Conservation (phyloP, 2,329 filamentous ascomycete genomes). For the Diplodia sapinea region DNA sequence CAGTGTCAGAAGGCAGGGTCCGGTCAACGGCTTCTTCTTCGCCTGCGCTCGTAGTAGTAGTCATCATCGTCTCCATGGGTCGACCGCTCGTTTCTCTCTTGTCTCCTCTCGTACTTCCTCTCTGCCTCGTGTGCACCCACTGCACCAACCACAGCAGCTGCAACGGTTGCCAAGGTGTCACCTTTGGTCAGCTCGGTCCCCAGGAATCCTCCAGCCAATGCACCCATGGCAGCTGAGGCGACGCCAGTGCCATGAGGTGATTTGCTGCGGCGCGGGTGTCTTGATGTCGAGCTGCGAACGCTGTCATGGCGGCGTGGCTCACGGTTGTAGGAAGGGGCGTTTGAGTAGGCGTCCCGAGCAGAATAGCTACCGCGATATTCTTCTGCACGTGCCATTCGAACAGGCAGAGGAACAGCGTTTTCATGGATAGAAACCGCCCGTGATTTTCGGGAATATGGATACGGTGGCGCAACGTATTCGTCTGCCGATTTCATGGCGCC, state of each 20-base stretch:
- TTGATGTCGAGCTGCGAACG: constrained; percentile 17
- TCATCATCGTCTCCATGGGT: constrained; percentile 6
- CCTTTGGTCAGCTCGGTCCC: constrained; percentile 41
- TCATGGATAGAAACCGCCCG: neutral
- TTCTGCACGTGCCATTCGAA: neutral
- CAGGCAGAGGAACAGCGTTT: neutral
- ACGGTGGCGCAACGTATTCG: constrained; percentile 18
- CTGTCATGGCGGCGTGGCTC: constrained; percentile 10
- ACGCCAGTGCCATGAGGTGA: constrained; percentile 15
- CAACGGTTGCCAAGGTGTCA: constrained; percentile 41
- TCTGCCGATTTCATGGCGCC: constrained; percentile 16
- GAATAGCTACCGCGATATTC: constrained; percentile 5
- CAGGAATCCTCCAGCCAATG: constrained; percentile 43
- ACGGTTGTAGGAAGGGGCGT: neutral
- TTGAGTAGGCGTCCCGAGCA: constrained; percentile 5
- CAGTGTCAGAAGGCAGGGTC: neutral
- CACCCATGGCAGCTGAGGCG: constrained; percentile 40
- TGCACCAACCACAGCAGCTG: constrained; percentile 45
- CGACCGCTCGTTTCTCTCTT: constrained; percentile 9
- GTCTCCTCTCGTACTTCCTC: constrained; percentile 38
- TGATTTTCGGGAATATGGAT: neutral
- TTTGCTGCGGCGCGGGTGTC: constrained; percentile 11
- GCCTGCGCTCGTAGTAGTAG: constrained; percentile 26
- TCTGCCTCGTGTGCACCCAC: constrained; percentile 41
- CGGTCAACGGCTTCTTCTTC: constrained; percentile 15